phyloP scores from a whole-genome alignment of 257 asterid species.

The Plectranthus barbatus region DNA sequence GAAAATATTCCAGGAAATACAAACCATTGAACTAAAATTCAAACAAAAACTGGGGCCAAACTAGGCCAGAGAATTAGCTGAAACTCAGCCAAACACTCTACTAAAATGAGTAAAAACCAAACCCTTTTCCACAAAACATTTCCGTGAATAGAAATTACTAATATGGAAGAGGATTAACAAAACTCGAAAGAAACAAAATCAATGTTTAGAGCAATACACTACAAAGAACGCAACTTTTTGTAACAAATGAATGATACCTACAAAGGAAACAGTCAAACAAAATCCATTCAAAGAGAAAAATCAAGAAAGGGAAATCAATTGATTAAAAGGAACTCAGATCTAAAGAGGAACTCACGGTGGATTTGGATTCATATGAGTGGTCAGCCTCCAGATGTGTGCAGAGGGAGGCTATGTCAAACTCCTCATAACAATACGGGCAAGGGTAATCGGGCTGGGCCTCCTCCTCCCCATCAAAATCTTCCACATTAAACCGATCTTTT shows the following conservation, averaged over 20 bases:
- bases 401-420: conserved; percentile 65
- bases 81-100: too few species aligned
- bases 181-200: not conserved
- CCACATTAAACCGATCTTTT: conserved; percentile 54
- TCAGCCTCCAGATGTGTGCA: conserved; percentile 81
- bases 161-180: not conserved
- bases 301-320: too few species aligned
- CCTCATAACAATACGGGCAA: conserved; percentile 81
- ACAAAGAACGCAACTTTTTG: too few species aligned
- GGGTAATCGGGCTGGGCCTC: conserved; percentile 66
- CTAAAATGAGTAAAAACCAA: too few species aligned
- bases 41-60: too few species aligned
- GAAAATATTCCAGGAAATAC: not conserved
- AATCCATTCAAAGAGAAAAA: not conserved
- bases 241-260: too few species aligned
- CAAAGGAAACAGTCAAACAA: not conserved
- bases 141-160: not conserved
- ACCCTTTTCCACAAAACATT: not conserved
- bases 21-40: not conserved
- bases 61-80: too few species aligned
- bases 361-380: conserved; percentile 55
- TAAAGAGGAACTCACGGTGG: conserved; percentile 52
- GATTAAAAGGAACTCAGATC: too few species aligned
- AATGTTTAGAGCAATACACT: not conserved
- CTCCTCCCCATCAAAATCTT: conserved; percentile 69